These are phyloP conservation scores for Limonium bicolor DNA, from an alignment of 148 eudicot genomes.

Conservation along the genomic window DNA sequence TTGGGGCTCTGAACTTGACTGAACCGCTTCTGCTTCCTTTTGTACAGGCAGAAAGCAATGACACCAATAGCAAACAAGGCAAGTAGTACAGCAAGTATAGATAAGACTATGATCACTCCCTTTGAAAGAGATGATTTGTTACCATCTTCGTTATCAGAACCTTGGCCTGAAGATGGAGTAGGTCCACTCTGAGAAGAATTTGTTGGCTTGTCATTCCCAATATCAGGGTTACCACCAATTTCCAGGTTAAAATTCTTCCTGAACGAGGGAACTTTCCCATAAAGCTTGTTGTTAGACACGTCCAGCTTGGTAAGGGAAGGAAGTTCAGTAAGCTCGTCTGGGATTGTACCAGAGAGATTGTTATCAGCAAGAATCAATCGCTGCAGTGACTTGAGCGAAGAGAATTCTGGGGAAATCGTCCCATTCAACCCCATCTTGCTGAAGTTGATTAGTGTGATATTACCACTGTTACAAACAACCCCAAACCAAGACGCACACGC, in stretches of 20 bases:
- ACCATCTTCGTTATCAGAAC: constrained; percentile 9
- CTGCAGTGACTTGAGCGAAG: constrained; percentile 55
- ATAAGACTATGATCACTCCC: constrained; percentile 35
- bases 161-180: constrained; percentile 14
- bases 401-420: constrained; percentile 58
- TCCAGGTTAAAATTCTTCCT: constrained; percentile 32
- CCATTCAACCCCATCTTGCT: constrained; percentile 71
- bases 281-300: constrained; percentile 52
- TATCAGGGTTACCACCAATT: constrained; percentile 42
- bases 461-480: constrained; percentile 59
- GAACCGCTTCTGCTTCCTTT: constrained; percentile 51
- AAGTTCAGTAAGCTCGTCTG: constrained; percentile 55
- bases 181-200: constrained; percentile 8
- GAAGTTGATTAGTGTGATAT: constrained; percentile 59
- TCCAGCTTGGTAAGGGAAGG: constrained; percentile 46
- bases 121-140: constrained; percentile 34
- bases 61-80: constrained; percentile 31
- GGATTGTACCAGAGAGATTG: constrained; percentile 71
- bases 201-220: constrained; percentile 56
- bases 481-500: constrained; percentile 80
- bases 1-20: constrained; percentile 76
- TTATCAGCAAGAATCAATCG: constrained; percentile 65
- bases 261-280: constrained; percentile 67
- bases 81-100: constrained; percentile 38
- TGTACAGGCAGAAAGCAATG: constrained; percentile 45